Percentiles rank a stretch among this genome's conserved stretches.
Conservation (phyloP, 176 grass and related monocot genomes). For the Phoenix roebelenii region DNA sequence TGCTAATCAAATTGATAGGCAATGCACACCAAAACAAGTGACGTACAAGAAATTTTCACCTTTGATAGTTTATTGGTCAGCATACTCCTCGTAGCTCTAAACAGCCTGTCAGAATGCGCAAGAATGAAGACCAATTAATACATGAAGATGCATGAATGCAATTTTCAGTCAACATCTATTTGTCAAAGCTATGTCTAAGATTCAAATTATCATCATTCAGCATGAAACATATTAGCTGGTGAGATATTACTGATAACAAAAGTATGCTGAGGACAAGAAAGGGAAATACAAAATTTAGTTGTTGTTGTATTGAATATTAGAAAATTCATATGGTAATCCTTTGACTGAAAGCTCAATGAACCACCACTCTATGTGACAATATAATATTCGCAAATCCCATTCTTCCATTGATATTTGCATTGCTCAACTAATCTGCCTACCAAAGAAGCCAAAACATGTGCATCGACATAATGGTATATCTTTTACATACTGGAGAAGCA, state of each 20-base stretch:
- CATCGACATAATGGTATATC: not conserved
- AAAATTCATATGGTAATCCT: not conserved
- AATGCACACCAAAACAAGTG: not conserved
- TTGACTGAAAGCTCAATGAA: not conserved
- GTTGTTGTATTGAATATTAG: no score
- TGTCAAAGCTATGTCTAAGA: no score
- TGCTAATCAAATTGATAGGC: no score
- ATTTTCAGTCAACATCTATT: not conserved
- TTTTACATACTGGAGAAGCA: not conserved
- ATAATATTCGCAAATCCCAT: not conserved
- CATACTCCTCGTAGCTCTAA: constrained; percentile 19
- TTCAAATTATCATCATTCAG: no score
- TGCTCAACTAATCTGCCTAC: constrained; percentile 7
- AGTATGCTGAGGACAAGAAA: no score
- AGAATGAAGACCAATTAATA: constrained; percentile 16
- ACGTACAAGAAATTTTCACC: not conserved
- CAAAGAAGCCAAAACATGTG: not conserved
- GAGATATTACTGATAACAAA: no score
- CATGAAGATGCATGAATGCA: constrained; percentile 20
- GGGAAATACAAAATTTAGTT: no score
- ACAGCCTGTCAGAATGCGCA: constrained; percentile 26
- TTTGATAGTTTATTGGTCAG: constrained; percentile 1
- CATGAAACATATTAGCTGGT: no score
- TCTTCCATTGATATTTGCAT: not conserved
- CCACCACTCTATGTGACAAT: not conserved